Percentiles rank a stretch among this genome's conserved stretches.
These are phyloP conservation scores for Pseudogymnoascus sp. DNA, from an alignment of 2,329 filamentous ascomycete species.

Conservation along the genomic window DNA sequence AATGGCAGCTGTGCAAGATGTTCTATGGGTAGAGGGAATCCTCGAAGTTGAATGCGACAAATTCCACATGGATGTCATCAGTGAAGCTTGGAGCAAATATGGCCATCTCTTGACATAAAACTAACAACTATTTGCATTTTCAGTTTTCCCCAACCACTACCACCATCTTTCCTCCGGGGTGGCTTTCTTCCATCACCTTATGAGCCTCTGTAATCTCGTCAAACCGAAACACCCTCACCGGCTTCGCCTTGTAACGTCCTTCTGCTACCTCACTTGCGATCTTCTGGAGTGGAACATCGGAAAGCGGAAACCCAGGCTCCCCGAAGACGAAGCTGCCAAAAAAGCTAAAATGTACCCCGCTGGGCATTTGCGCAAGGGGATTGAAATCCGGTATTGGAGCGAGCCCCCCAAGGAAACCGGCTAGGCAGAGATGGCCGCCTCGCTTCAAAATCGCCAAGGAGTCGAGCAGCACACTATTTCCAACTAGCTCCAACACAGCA, in stretches of 20 bases:
- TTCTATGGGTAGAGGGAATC: constrained; percentile 12
- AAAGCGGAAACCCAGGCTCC: constrained; percentile 13
- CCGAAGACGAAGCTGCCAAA: constrained; percentile 16
- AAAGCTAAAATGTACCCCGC: constrained; percentile 17
- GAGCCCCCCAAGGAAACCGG: constrained; percentile 19
- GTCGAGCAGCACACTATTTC: constrained; percentile 16
- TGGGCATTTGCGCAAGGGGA: constrained; percentile 14
- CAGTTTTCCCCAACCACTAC: background rate
- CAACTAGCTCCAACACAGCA: constrained; percentile 14
- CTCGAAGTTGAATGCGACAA: constrained; percentile 6
- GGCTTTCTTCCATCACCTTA: background rate
- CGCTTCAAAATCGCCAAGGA: constrained; percentile 13
- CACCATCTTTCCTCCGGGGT: background rate
- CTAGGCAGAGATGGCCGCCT: constrained; percentile 16
- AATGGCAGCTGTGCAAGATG: background rate
- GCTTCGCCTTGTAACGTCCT: constrained; percentile 14
- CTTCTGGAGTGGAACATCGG: constrained; percentile 14
- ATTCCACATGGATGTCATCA: constrained; percentile 1
- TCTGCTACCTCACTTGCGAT: constrained; percentile 13
- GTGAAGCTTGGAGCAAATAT: background rate
- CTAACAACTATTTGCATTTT: background rate
- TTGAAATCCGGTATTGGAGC: constrained; percentile 15
- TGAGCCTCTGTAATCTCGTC: background rate
- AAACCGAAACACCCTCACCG: background rate
- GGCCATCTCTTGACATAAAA: background rate